These are phyloP conservation scores for Apiotrichum brassicae DNA, from an alignment of 1,284 basidiomycete species.

Conservation along the genomic window DNA sequence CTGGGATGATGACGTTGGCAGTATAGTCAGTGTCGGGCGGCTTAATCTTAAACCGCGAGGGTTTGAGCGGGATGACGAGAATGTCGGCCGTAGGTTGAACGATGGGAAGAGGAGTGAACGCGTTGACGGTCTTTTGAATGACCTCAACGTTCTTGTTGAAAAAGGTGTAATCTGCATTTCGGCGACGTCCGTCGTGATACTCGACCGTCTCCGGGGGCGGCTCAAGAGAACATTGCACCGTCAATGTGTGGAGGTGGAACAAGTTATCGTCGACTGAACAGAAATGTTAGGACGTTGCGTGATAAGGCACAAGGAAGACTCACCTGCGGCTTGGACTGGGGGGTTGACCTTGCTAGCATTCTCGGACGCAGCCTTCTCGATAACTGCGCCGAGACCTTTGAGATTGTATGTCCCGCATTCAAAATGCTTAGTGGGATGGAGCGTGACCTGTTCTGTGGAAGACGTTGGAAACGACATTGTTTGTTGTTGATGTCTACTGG, in stretches of 20 bases:
- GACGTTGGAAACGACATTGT: too few species aligned
- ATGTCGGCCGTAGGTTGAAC: background rate
- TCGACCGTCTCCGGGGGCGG: constrained; percentile 4
- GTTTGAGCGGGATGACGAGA: too few species aligned
- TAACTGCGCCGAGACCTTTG: too few species aligned
- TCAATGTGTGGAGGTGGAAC: constrained; percentile 35
- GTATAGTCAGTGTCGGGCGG: too few species aligned
- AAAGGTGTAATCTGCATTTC: constrained; percentile 1
- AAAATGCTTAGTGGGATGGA: too few species aligned
- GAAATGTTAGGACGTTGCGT: background rate
- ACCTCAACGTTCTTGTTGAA: background rate
- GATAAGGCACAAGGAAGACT: background rate
- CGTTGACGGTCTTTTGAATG: constrained; percentile 1
- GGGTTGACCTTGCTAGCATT: too few species aligned
- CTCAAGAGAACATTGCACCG: constrained; percentile 22
- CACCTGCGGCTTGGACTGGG: too few species aligned
- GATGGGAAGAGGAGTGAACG: background rate
- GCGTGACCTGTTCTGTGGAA: too few species aligned
- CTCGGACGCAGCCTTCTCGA: too few species aligned
- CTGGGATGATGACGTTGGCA: constrained; percentile 7
- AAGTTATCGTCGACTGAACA: constrained; percentile 1
- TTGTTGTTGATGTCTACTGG: too few species aligned
- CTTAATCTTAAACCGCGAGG: too few species aligned
- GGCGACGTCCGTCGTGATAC: constrained; percentile 6
- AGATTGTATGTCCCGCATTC: too few species aligned